These are phyloP conservation scores for Fusarium sp. DNA, from an alignment of 2,329 filamentous ascomycete species.

Conservation along the genomic window DNA sequence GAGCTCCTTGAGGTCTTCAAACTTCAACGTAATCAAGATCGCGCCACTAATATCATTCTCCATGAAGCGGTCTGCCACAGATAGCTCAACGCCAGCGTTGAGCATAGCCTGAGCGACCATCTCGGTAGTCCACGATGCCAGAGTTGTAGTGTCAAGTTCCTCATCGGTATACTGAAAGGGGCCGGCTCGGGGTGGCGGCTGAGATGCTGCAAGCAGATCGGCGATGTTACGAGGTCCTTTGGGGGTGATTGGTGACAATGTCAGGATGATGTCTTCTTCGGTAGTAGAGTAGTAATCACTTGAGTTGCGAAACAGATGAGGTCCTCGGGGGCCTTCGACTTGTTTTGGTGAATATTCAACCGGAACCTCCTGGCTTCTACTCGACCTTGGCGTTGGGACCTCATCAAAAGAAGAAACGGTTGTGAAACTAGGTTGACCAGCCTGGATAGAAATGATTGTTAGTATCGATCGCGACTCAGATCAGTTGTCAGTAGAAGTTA, in stretches of 20 bases:
- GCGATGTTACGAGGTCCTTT: conserved; percentile 65
- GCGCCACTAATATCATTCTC: conserved; percentile 93
- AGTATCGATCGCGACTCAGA: conserved; percentile 24
- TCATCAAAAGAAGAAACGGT: conserved; percentile 92
- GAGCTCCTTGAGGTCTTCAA: conserved; percentile 87
- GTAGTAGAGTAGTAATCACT: conserved; percentile 55
- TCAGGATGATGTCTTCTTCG: conserved; percentile 70
- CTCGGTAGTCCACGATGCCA: conserved; percentile 79
- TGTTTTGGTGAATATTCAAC: conserved; percentile 74
- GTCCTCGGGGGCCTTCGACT: conserved; percentile 85
- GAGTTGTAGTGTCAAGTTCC: conserved; percentile 71
- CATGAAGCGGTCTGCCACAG: conserved; percentile 86
- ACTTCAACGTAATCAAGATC: conserved; percentile 91
- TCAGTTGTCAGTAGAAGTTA: conserved; percentile 27
- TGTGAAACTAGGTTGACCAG: conserved; percentile 82
- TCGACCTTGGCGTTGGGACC: conserved; percentile 81
- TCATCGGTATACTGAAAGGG: conserved; percentile 71
- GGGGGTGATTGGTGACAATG: conserved; percentile 82
- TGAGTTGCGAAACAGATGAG: conserved; percentile 87
- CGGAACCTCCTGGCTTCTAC: conserved; percentile 71
- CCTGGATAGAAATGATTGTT: conserved; percentile 61
- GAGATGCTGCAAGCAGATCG: conserved; percentile 48
- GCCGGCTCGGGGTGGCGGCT: conserved; percentile 58
- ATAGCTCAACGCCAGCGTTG: conserved; percentile 82
- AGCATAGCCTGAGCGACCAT: conserved; percentile 91